These are phyloP conservation scores for Rhodamnia rubescens DNA, from an alignment of 345 rosid genomes.

Conservation along the genomic window DNA sequence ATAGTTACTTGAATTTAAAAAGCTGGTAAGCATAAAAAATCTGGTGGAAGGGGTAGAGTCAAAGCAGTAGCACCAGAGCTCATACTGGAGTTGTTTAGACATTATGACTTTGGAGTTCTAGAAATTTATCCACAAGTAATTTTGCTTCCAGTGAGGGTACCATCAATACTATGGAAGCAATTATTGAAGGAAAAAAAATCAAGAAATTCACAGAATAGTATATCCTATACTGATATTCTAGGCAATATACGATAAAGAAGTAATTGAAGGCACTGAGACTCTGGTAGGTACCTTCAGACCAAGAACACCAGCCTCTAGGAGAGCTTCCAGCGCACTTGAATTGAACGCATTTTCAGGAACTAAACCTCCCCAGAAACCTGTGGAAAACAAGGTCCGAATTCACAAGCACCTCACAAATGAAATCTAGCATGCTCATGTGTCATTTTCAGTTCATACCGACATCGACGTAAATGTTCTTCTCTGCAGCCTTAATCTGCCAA, in stretches of 20 bases:
- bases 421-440: background rate
- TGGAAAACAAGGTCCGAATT: background rate
- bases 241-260: background rate
- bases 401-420: background rate
- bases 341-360: slow-evolving; percentile 91
- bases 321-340: slow-evolving; percentile 54
- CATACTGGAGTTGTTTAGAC: too few species aligned
- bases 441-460: slow-evolving; percentile 52
- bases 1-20: too few species aligned
- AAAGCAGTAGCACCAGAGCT: too few species aligned
- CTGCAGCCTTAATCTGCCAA: slow-evolving; percentile 61
- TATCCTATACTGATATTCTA: too few species aligned
- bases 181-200: too few species aligned
- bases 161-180: too few species aligned
- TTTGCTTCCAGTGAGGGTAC: too few species aligned
- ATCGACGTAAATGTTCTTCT: slow-evolving; percentile 64
- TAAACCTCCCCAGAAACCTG: slow-evolving; percentile 98
- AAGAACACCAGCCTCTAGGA: slow-evolving; percentile 75
- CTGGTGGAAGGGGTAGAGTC: too few species aligned
- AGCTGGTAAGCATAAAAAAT: too few species aligned
- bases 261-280: background rate
- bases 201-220: too few species aligned
- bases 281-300: slow-evolving; percentile 72
- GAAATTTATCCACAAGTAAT: too few species aligned
- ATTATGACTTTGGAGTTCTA: too few species aligned